A percentile compares a stretch with the other conserved stretches of the same genome.
Evolutionary conservation across 768 basidiomycete genomes (phyloP).

Genomic region (Tremella fuciformis): DNA sequence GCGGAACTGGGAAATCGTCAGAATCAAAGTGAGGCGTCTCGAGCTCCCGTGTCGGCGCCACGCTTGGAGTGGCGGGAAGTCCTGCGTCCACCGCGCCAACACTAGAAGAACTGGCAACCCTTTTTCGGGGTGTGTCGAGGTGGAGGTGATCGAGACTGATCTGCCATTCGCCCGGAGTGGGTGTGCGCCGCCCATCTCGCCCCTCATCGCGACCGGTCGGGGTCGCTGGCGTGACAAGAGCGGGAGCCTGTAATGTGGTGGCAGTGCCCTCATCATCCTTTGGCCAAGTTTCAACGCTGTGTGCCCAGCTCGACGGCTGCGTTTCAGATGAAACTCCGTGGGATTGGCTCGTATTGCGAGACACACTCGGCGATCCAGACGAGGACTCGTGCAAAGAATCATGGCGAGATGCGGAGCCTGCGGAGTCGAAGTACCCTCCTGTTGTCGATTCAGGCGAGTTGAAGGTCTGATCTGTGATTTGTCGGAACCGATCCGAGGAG

Average conservation of each 20-base stretch:
- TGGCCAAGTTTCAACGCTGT: not conserved
- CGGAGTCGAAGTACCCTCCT: no score
- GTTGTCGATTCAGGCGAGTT: not conserved
- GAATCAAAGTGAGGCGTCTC: not conserved
- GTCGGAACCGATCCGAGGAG: conserved; percentile 9
- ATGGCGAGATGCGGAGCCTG: not conserved
- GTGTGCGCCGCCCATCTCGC: not conserved
- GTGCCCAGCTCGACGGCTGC: not conserved
- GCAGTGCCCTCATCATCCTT: conserved; percentile 4
- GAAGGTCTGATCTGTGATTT: not conserved
- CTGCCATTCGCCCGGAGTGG: not conserved
- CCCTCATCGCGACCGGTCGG: not conserved
- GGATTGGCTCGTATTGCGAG: not conserved
- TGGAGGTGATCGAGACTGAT: not conserved
- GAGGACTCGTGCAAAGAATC: not conserved
- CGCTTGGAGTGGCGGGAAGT: conserved; percentile 10
- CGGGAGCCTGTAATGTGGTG: not conserved
- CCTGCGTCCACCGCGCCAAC: conserved; percentile 9
- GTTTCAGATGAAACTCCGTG: not conserved
- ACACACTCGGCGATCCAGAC: not conserved
- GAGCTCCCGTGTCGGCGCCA: conserved; percentile 5
- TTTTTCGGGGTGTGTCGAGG: conserved; percentile 8
- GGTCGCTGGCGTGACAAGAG: conserved; percentile 1
- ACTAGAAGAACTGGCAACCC: conserved; percentile 8
- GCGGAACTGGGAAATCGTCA: conserved; percentile 16